Percentiles rank a stretch among this genome's conserved stretches.
Evolutionary conservation across 371 early-diverging fungal genomes (phyloP).

Genomic region (Actinomortierella ambigua): DNA sequence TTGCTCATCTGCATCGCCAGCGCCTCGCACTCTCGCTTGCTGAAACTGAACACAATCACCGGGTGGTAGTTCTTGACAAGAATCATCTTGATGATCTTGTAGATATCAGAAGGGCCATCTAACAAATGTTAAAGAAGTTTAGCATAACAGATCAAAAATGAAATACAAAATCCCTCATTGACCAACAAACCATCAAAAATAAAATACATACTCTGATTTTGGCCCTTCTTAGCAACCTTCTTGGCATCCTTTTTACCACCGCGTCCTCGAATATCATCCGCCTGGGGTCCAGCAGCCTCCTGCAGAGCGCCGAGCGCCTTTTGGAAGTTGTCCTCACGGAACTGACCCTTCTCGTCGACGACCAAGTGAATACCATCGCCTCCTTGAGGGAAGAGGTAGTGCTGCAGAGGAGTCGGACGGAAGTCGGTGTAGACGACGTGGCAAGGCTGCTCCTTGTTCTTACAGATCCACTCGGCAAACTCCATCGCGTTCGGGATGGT

Average conservation of each 20-base stretch:
- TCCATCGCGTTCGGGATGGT: slow-evolving; percentile 99
- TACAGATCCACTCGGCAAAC: slow-evolving; percentile 99
- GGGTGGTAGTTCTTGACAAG: slow-evolving; percentile 95
- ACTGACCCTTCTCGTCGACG: slow-evolving; percentile 95
- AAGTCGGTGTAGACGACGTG: slow-evolving; percentile 99
- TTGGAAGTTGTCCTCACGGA: slow-evolving; percentile 96
- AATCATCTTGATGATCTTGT: slow-evolving; percentile 95
- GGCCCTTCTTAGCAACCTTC: slow-evolving; percentile 39
- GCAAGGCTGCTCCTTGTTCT: slow-evolving; percentile 95
- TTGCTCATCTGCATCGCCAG: slow-evolving; percentile 93
- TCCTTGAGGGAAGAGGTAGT: slow-evolving; percentile 95
- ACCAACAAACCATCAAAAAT: neutral
- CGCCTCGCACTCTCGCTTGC: slow-evolving; percentile 96
- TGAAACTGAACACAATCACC: slow-evolving; percentile 99
- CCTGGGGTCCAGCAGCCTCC: slow-evolving; percentile 65
- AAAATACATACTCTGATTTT: slow-evolving; percentile 19
- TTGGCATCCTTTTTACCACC: slow-evolving; percentile 65
- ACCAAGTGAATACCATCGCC: slow-evolving; percentile 94
- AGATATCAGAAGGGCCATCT: slow-evolving; percentile 78
- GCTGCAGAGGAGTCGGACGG: slow-evolving; percentile 98
- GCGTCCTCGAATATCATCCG: slow-evolving; percentile 50
- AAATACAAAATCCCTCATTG: neutral
- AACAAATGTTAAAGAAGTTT: neutral
- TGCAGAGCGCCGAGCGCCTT: slow-evolving; percentile 79
- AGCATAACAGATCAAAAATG: neutral